Percentiles rank a stretch among this genome's conserved stretches.
Evolutionary conservation across 2,329 filamentous ascomycete species (phyloP).

Genomic region (Elsinoe australis): DNA sequence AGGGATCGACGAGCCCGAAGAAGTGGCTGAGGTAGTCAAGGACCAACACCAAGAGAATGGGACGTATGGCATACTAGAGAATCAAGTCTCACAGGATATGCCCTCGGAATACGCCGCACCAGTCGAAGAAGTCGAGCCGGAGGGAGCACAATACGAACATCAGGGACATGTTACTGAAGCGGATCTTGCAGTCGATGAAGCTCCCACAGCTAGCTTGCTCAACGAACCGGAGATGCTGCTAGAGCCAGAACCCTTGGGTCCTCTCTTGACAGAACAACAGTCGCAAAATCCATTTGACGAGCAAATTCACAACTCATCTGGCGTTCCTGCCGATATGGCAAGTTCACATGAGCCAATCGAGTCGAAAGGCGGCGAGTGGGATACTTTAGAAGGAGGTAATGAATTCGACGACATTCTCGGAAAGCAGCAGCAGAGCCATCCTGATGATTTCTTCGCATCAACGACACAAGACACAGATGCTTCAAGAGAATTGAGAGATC

Average conservation of each 20-base stretch:
- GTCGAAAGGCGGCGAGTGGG: slow-evolving; percentile 18
- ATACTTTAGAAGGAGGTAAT: slow-evolving; percentile 18
- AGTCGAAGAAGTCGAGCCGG: slow-evolving; percentile 1
- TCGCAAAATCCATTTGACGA: slow-evolving; percentile 9
- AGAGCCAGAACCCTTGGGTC: no score
- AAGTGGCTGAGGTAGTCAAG: no score
- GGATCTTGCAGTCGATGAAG: slow-evolving; percentile 41
- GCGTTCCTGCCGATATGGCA: neutral
- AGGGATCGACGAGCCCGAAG: no score
- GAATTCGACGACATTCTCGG: slow-evolving; percentile 15
- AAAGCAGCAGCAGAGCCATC: no score
- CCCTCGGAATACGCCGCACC: neutral
- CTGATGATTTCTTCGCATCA: no score
- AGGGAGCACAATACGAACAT: slow-evolving; percentile 38
- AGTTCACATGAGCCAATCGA: neutral
- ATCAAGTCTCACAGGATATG: neutral
- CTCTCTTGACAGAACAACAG: slow-evolving; percentile 1
- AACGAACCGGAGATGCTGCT: slow-evolving; percentile 33
- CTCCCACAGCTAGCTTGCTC: slow-evolving; percentile 36
- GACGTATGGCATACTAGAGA: no score
- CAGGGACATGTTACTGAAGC: slow-evolving; percentile 40
- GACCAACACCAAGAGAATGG: no score
- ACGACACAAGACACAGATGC: no score
- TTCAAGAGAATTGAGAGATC: no score
- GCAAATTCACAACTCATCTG: neutral